phyloP scores from a whole-genome alignment of 2,329 filamentous ascomycete genomes.

The Xylariaceae sp. region DNA sequence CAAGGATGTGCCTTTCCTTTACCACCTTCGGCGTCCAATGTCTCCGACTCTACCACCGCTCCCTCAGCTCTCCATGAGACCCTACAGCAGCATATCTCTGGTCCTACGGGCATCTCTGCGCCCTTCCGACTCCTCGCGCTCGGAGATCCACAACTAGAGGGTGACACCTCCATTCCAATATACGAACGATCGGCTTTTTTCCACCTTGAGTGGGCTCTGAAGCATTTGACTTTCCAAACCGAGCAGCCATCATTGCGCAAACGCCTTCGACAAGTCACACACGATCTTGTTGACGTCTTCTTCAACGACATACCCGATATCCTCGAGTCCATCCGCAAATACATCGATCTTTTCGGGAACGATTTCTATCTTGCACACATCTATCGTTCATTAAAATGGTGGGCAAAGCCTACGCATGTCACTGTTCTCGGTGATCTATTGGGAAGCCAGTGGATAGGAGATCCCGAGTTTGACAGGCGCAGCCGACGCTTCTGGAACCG shows the following conservation, averaged over 20 bases:
- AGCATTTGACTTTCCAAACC: constrained; percentile 44
- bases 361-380: constrained; percentile 93
- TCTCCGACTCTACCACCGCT: constrained; percentile 9
- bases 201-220: constrained; percentile 43
- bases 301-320: constrained; percentile 64
- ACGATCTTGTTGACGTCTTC: constrained; percentile 56
- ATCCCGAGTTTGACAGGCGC: constrained; percentile 74
- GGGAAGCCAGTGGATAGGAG: constrained; percentile 89
- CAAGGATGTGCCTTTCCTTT: constrained; percentile 73
- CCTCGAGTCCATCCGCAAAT: constrained; percentile 65
- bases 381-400: constrained; percentile 78
- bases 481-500: constrained; percentile 72
- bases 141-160: constrained; percentile 90
- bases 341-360: constrained; percentile 84
- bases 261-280: constrained; percentile 47
- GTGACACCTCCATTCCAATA: constrained; percentile 74
- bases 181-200: constrained; percentile 49
- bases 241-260: constrained; percentile 43
- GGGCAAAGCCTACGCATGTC: constrained; percentile 77
- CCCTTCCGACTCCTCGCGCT: constrained; percentile 84
- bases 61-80: constrained; percentile 35
- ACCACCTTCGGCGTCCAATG: constrained; percentile 29
- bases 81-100: constrained; percentile 29
- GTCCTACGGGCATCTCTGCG: constrained; percentile 39
- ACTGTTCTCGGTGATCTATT: constrained; percentile 85